These are phyloP conservation scores for Panellus pusillus DNA, from an alignment of 768 basidiomycete species.

Conservation along the genomic window DNA sequence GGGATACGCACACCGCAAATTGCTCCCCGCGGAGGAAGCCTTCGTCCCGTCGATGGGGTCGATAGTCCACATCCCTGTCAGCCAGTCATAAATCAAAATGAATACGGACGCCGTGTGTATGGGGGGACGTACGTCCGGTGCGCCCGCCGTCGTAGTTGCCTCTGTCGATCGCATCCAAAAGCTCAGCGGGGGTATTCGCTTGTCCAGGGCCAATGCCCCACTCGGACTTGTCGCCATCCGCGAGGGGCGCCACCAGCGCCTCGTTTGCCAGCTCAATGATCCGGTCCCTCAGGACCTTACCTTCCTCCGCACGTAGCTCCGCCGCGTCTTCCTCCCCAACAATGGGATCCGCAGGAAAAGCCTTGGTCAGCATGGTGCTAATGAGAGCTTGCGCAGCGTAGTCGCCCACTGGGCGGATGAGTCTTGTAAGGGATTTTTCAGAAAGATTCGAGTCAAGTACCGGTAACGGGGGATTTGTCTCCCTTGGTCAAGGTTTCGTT, in stretches of 20 bases:
- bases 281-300: slow-evolving; percentile 50
- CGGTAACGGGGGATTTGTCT: slow-evolving; percentile 91
- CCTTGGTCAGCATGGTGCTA: slow-evolving; percentile 69
- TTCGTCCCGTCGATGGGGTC: slow-evolving; percentile 94
- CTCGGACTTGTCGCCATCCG: slow-evolving; percentile 53
- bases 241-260: slow-evolving; percentile 57
- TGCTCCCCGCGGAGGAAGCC: slow-evolving; percentile 89
- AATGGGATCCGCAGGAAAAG: slow-evolving; percentile 85
- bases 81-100: background rate
- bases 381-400: slow-evolving; percentile 93
- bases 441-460: slow-evolving; percentile 34
- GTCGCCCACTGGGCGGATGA: slow-evolving; percentile 72
- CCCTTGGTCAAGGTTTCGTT: slow-evolving; percentile 86
- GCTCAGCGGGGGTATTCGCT: slow-evolving; percentile 50
- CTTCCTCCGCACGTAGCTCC: slow-evolving; percentile 59
- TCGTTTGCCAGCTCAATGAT: slow-evolving; percentile 85
- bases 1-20: slow-evolving; percentile 87
- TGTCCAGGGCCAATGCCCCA: slow-evolving; percentile 76
- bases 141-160: slow-evolving; percentile 75
- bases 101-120: background rate
- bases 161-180: slow-evolving; percentile 85
- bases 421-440: background rate
- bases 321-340: slow-evolving; percentile 94
- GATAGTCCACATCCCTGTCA: slow-evolving; percentile 81
- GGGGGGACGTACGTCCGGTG: slow-evolving; percentile 53